Percentiles rank a stretch among this genome's conserved stretches.
These are phyloP conservation scores for Fusarium tjaetaba DNA, from an alignment of 2,329 filamentous ascomycete species.

Conservation along the genomic window DNA sequence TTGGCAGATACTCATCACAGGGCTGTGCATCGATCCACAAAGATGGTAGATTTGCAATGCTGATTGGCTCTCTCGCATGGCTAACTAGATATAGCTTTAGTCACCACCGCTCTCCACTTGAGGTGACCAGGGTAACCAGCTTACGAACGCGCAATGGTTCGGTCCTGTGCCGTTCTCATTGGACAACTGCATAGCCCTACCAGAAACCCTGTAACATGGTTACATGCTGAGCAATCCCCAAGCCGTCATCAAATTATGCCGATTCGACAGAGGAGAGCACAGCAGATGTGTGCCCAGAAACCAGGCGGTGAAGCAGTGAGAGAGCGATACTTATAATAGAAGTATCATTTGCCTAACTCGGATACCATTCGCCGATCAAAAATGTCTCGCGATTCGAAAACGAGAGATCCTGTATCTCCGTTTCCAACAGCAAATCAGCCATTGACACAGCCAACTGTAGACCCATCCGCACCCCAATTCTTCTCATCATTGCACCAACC, in stretches of 20 bases:
- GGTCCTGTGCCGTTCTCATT: neutral
- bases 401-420: constrained; percentile 10
- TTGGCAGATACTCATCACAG: neutral
- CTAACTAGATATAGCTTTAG: neutral
- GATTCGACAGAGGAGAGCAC: neutral
- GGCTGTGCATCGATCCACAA: neutral
- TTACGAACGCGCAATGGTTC: neutral
- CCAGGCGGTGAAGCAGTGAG: neutral
- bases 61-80: neutral
- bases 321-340: rapidly evolving
- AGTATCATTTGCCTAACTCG: constrained; percentile 1
- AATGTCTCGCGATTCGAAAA: constrained; percentile 33
- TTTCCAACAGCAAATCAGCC: constrained; percentile 26
- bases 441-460: constrained; percentile 33
- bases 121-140: too few relatives aligned
- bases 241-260: neutral
- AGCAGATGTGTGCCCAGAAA: neutral
- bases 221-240: neutral
- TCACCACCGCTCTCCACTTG: neutral
- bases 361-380: constrained; percentile 29
- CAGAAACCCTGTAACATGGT: neutral
- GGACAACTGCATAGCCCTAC: neutral
- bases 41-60: neutral
- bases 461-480: constrained; percentile 31
- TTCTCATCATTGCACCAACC: constrained; percentile 23